These are phyloP conservation scores for Fusarium staphyleae DNA, from an alignment of 2,329 filamentous ascomycete species.

Conservation along the genomic window DNA sequence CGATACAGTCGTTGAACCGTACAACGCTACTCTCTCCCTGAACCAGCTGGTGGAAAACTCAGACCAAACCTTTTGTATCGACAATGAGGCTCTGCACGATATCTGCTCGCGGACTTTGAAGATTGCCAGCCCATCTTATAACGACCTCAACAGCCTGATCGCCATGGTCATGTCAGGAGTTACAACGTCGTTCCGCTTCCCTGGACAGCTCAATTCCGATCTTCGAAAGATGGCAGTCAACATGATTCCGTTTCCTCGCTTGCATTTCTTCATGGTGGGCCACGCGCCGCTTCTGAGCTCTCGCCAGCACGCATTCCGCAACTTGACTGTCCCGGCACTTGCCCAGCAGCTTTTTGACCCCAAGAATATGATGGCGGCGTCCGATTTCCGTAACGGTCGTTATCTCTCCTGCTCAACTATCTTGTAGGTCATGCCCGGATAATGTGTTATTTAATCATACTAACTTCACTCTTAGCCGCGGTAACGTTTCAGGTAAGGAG, in stretches of 20 bases:
- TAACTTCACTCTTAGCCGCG: slow-evolving; percentile 67
- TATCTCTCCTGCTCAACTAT: slow-evolving; percentile 99
- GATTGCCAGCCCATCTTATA: slow-evolving; percentile 97
- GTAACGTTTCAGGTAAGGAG: slow-evolving; percentile 99
- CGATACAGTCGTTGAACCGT: slow-evolving; percentile 98
- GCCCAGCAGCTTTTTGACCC: slow-evolving; percentile 99
- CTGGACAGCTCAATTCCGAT: slow-evolving; percentile 99
- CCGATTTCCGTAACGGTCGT: slow-evolving; percentile 99
- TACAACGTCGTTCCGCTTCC: slow-evolving; percentile 98
- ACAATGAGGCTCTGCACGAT: slow-evolving; percentile 99
- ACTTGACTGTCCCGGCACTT: slow-evolving; percentile 94
- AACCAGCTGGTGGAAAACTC: slow-evolving; percentile 99
- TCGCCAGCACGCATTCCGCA: slow-evolving; percentile 89
- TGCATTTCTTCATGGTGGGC: slow-evolving; percentile 99
- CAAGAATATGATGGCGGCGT: slow-evolving; percentile 99
- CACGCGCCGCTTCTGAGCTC: slow-evolving; percentile 95
- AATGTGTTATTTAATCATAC: not conserved
- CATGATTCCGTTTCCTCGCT: slow-evolving; percentile 99
- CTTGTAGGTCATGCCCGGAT: slow-evolving; percentile 68
- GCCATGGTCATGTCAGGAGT: slow-evolving; percentile 99
- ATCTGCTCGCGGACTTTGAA: slow-evolving; percentile 99
- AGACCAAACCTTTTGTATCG: slow-evolving; percentile 99
- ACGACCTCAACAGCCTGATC: slow-evolving; percentile 98
- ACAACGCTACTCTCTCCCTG: slow-evolving; percentile 98
- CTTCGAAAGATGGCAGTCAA: slow-evolving; percentile 99